A percentile compares a stretch with the other conserved stretches of the same genome.
phyloP scores from a whole-genome alignment of 225 moss, liverwort and hornwort genomes.

The Physcomitrium patens region DNA sequence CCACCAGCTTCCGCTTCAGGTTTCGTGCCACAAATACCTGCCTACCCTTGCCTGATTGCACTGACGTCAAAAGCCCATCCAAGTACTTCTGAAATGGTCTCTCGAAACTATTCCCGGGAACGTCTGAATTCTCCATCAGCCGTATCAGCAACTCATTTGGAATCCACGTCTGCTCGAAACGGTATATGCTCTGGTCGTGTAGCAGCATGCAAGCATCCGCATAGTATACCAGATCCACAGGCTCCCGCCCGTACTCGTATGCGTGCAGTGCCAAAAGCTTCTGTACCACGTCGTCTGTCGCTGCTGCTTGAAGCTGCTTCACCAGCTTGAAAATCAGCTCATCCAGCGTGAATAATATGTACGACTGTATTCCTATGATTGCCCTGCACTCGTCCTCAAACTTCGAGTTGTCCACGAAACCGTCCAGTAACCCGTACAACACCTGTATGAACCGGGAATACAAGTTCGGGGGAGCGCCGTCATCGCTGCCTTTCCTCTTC shows the following conservation, averaged over 20 bases:
- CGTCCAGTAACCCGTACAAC: slow-evolving; percentile 62
- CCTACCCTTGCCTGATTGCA: slow-evolving; percentile 39
- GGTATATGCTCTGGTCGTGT: slow-evolving; percentile 74
- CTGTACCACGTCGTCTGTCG: slow-evolving; percentile 42
- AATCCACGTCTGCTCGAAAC: slow-evolving; percentile 71
- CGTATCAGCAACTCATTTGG: slow-evolving; percentile 63
- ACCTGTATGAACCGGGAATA: slow-evolving; percentile 64
- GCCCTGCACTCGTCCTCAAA: slow-evolving; percentile 49
- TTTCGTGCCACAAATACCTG: slow-evolving; percentile 55
- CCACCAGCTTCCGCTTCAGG: slow-evolving; percentile 39
- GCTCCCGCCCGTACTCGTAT: slow-evolving; percentile 67
- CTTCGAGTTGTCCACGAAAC: slow-evolving; percentile 52
- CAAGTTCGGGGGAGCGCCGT: slow-evolving; percentile 22
- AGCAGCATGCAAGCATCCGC: slow-evolving; percentile 71
- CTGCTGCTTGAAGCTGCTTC: slow-evolving; percentile 67
- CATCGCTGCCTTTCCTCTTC: slow-evolving; percentile 21
- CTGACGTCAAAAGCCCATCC: slow-evolving; percentile 59
- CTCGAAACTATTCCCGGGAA: slow-evolving; percentile 60
- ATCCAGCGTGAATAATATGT: slow-evolving; percentile 68
- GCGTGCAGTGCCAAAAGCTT: slow-evolving; percentile 59
- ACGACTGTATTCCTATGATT: slow-evolving; percentile 71
- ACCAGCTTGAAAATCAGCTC: slow-evolving; percentile 30
- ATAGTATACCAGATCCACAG: slow-evolving; percentile 72
- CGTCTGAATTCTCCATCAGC: slow-evolving; percentile 71
- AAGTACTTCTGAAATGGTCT: slow-evolving; percentile 66